Evolutionary conservation across 495 filamentous ascomycete genomes (phyloP).

Genomic region (Margaritispora aquatica): DNA sequence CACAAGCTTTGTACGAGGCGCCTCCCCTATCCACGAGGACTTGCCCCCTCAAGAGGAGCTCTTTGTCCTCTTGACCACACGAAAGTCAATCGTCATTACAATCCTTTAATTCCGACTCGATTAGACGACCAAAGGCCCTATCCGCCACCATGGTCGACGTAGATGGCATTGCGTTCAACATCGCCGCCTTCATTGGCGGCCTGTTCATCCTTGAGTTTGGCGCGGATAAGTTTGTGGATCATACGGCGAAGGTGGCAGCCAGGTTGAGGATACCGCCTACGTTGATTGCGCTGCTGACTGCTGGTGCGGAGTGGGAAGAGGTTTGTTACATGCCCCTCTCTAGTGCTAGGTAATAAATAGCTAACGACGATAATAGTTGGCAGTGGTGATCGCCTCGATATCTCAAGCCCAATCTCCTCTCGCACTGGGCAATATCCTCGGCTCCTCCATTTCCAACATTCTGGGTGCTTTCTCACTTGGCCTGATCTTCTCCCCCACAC

Average conservation of each 20-base stretch:
- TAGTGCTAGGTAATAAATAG: background rate
- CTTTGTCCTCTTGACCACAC: background rate
- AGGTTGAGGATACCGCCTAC: slow-evolving; percentile 41
- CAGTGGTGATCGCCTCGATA: slow-evolving; percentile 42
- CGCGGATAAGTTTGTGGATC: slow-evolving; percentile 45
- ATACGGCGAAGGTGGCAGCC: slow-evolving; percentile 43
- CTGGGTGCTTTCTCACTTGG: slow-evolving; percentile 50
- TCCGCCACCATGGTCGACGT: slow-evolving; percentile 12
- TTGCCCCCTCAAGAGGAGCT: background rate
- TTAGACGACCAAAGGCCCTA: background rate
- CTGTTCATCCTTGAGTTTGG: slow-evolving; percentile 40
- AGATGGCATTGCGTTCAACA: slow-evolving; percentile 30
- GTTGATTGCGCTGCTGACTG: slow-evolving; percentile 45
- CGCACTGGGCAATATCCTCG: slow-evolving; percentile 48
- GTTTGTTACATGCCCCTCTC: slow-evolving; percentile 24
- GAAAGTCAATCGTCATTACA: background rate
- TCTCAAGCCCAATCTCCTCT: slow-evolving; percentile 38
- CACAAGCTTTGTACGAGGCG: background rate
- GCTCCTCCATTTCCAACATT: slow-evolving; percentile 49
- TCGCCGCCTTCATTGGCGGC: slow-evolving; percentile 29
- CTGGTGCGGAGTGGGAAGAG: slow-evolving; percentile 52
- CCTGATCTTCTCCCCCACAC: slow-evolving; percentile 32
- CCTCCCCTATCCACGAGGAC: background rate
- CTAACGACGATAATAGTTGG: slow-evolving; percentile 32
- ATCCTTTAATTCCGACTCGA: background rate